phyloP scores from a whole-genome alignment of 129 eudicot species.

The Flaveria robusta region DNA sequence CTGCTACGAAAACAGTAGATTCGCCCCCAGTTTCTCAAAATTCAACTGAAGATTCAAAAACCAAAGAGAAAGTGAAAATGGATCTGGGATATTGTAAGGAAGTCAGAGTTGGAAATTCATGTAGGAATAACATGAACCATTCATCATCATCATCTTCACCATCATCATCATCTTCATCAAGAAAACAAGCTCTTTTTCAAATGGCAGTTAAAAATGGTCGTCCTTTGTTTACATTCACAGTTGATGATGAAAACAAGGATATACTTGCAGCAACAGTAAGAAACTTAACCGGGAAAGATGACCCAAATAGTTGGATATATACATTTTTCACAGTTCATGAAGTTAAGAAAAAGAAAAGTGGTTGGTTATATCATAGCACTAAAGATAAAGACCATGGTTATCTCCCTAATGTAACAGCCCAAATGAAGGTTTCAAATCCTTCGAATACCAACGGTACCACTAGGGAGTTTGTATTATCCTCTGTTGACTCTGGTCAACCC shows the following conservation, averaged over 20 bases:
- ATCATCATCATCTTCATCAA: slow-evolving; percentile 33
- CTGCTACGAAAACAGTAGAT: slow-evolving; percentile 35
- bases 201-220: slow-evolving; percentile 73
- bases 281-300: slow-evolving; percentile 44
- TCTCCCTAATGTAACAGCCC: slow-evolving; percentile 67
- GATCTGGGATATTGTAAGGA: slow-evolving; percentile 41
- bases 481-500: slow-evolving; percentile 36
- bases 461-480: slow-evolving; percentile 68
- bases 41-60: slow-evolving; percentile 36
- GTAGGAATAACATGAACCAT: slow-evolving; percentile 18
- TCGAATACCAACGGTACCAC: slow-evolving; percentile 10
- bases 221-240: slow-evolving; percentile 80
- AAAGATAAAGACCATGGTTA: slow-evolving; percentile 50
- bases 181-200: slow-evolving; percentile 70
- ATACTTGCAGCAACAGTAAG: slow-evolving; percentile 73
- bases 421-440: slow-evolving; percentile 70
- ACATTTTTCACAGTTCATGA: slow-evolving; percentile 71
- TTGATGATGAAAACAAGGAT: slow-evolving; percentile 60
- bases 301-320: slow-evolving; percentile 56
- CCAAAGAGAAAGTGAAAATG: slow-evolving; percentile 29
- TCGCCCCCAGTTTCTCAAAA: slow-evolving; percentile 27
- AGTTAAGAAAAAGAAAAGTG: slow-evolving; percentile 59
- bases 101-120: slow-evolving; percentile 31
- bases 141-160: slow-evolving; percentile 26
- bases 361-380: slow-evolving; percentile 58